Conservation (phyloP, 371 early-diverging fungal species). For the Syncephalis plumigaleata region DNA sequence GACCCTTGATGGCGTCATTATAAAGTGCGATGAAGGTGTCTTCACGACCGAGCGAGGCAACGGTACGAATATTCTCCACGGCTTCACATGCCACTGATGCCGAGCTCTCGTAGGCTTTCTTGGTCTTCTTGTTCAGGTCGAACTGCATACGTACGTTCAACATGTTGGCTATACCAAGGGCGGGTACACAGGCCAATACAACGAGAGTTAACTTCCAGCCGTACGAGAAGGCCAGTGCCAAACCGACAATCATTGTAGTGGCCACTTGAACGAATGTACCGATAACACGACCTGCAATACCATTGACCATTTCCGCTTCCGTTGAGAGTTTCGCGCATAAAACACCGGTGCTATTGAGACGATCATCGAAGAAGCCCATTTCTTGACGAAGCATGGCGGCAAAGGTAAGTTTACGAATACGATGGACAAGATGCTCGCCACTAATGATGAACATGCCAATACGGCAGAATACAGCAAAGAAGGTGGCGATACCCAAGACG, state of each 20-base stretch:
- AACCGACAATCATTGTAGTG: conserved; percentile 1
- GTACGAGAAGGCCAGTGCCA: conserved; percentile 34
- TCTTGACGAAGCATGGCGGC: conserved; percentile 55
- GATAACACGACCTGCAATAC: conserved; percentile 17
- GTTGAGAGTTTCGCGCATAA: conserved; percentile 68
- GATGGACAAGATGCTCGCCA: conserved; percentile 35
- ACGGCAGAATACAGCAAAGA: conserved; percentile 21
- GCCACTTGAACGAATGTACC: conserved; percentile 9
- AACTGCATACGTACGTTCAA: no score
- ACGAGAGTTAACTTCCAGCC: conserved; percentile 54
- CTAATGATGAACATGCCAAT: conserved; percentile 21
- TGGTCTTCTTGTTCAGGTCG: conserved; percentile 17
- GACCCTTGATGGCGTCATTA: conserved; percentile 26
- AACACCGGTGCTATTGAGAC: conserved; percentile 60
- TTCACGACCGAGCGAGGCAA: conserved; percentile 69
- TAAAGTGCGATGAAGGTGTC: conserved; percentile 33
- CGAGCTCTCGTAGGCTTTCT: conserved; percentile 43
- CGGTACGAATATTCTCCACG: conserved; percentile 75
- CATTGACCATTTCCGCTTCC: conserved; percentile 46
- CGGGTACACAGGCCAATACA: conserved; percentile 29
- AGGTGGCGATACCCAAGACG: conserved; percentile 29
- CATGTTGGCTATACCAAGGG: conserved; percentile 9
- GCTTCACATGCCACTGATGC: conserved; percentile 72
- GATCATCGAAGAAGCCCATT: conserved; percentile 71
- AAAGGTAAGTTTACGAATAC: conserved; percentile 37